Evolutionary conservation across 2,329 filamentous ascomycete species (phyloP).

Genomic region (Penicillium sumatraense): DNA sequence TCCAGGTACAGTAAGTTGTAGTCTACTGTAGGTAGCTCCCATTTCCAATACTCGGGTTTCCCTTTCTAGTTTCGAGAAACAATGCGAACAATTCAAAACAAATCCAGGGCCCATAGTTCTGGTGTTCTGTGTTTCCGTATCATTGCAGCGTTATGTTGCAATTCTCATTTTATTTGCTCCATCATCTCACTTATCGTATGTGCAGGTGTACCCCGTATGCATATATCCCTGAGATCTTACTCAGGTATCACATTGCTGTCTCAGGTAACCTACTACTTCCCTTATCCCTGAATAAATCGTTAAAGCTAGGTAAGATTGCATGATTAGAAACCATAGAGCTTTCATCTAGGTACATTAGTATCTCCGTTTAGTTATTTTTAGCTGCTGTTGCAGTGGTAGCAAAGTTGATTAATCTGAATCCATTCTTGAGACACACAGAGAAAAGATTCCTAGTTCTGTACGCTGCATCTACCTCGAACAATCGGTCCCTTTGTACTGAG

Average conservation of each 20-base stretch:
- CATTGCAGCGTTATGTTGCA: conserved; percentile 12
- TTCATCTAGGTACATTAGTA: no score
- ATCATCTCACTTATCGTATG: background rate
- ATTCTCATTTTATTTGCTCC: background rate
- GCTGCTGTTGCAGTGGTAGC: no score
- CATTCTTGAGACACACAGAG: background rate
- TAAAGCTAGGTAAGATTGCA: background rate
- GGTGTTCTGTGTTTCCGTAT: conserved; percentile 3
- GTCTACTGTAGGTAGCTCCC: background rate
- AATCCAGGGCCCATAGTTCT: background rate
- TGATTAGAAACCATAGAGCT: no score
- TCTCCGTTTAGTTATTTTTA: background rate
- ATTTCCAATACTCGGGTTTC: background rate
- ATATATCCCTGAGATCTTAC: background rate
- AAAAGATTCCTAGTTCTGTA: background rate
- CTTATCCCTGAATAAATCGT: background rate
- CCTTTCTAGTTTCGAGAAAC: background rate
- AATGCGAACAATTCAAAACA: background rate
- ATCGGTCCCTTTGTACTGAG: no score
- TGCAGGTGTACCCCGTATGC: no score
- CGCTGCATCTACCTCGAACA: no score
- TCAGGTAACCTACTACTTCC: background rate
- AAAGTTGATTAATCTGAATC: background rate
- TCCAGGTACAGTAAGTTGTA: background rate
- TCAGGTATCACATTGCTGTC: conserved; percentile 13